Conservation (phyloP, 176 grass and related monocot species). For the Melocanna baccifera region DNA sequence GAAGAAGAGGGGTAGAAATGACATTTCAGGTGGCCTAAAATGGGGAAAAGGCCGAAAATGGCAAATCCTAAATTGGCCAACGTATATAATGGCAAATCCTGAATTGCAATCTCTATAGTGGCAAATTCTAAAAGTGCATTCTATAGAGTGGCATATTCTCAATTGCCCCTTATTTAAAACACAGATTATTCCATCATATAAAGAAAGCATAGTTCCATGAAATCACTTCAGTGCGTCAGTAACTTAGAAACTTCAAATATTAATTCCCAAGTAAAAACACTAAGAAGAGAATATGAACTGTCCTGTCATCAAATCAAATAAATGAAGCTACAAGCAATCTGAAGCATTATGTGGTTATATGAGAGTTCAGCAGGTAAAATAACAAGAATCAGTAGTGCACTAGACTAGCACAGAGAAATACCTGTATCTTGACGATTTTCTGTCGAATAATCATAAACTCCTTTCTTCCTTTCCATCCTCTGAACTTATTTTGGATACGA, state of each 20-base stretch:
- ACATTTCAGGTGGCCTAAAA: no score
- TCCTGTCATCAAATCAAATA: neutral
- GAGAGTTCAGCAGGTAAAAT: constrained; percentile 1
- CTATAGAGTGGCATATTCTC: no score
- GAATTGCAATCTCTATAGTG: no score
- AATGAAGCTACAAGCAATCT: neutral
- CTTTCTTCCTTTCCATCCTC: constrained; percentile 98
- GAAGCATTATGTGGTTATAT: neutral
- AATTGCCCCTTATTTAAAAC: no score
- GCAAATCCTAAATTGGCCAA: no score
- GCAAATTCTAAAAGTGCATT: no score
- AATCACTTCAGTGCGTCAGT: neutral
- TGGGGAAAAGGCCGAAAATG: no score
- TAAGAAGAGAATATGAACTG: neutral
- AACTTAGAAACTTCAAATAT: neutral
- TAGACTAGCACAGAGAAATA: constrained; percentile 27
- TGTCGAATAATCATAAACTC: constrained; percentile 93
- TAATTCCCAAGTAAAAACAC: neutral
- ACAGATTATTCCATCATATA: neutral
- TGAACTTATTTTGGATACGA: constrained; percentile 97
- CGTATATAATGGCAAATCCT: no score
- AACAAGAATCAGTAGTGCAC: neutral
- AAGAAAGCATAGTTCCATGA: neutral
- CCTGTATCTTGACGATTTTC: constrained; percentile 97
- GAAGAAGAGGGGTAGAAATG: no score